These are phyloP conservation scores for Sordariomycetes sp. DNA, from an alignment of 2,329 filamentous ascomycete species.

Conservation along the genomic window DNA sequence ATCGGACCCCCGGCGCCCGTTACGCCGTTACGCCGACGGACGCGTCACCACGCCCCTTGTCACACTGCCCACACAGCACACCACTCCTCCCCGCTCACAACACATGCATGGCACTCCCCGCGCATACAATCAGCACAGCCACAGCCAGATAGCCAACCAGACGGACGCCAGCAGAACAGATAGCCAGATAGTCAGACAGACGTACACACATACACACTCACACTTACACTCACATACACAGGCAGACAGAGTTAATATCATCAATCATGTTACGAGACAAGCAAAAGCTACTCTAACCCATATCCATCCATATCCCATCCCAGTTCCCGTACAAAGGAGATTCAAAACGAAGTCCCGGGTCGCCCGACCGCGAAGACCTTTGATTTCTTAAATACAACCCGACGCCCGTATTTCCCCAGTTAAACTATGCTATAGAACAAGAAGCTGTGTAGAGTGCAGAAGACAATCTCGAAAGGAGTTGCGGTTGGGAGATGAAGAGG, in stretches of 20 bases:
- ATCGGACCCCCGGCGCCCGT: too few relatives aligned
- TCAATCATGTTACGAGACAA: not conserved
- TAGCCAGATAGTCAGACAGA: too few relatives aligned
- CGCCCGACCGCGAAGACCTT: not conserved
- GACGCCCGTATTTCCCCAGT: constrained; percentile 3
- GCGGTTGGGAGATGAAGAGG: not conserved
- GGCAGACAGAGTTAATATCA: not conserved
- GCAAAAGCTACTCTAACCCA: not conserved
- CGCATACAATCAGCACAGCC: too few relatives aligned
- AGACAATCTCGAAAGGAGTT: constrained; percentile 5
- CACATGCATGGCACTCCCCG: too few relatives aligned
- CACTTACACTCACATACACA: not conserved
- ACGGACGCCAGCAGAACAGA: too few relatives aligned
- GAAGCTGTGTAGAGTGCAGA: constrained; percentile 2
- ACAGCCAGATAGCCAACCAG: too few relatives aligned
- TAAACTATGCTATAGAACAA: not conserved
- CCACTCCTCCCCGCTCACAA: too few relatives aligned
- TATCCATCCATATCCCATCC: not conserved
- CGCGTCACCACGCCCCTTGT: too few relatives aligned
- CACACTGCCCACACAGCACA: too few relatives aligned
- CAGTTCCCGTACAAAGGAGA: not conserved
- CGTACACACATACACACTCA: too few relatives aligned
- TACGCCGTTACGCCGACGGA: too few relatives aligned
- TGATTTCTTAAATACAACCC: not conserved
- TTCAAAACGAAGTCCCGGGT: not conserved